Base-by-base conservation (phyloP, 2,329 filamentous ascomycete species). In the Sphaerostilbella broomeana region DNA sequence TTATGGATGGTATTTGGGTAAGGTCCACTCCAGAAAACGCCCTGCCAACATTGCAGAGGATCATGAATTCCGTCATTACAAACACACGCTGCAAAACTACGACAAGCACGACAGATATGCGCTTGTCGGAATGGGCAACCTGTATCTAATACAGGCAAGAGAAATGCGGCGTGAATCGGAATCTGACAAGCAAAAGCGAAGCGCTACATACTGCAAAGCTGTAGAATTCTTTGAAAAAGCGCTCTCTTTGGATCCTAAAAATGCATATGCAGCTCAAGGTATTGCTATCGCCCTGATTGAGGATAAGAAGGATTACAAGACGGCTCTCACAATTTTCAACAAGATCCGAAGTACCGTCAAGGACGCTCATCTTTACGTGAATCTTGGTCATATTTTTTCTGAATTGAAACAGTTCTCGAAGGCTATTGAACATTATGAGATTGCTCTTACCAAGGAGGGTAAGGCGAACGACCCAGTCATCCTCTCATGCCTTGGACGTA, bases 151-250 rank as follows among this genome's bases (percentile, higher is more conserved):
- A 50, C 80, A 86, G 46, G 92, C 92, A 8, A 80, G 92, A 51
- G 94, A 98, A 61, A 95, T 97, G 88, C 84, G 86, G 20, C 80
- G 89, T 35, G 86, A 92, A 46, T 85, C 85, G 0, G 92, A 97
- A 7, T 73, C 80, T 44, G 90, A 98, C 44, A 94, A 86, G 63
- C 84, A 94, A 53, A 95, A 94, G 67, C 81, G 89, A 38, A 84
- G 82, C 42, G 85, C 84, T 51, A 83, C 80, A 46, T 98, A 97
- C 58, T 79, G 81, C 57, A 88, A 90, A 50, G 89, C 92, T 0
- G 89, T 97, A 9, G 94, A 98, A 58, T 98, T 98, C 64, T 98
- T 95, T 53, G 92, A 97, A 59, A 98, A 98, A 65, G 90, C 90
- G 4, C 69, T 98, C 16, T 87, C 94, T 47, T 69, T 98, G n/a